phyloP scores from a whole-genome alignment of 2,329 filamentous ascomycete genomes.

The Cyclaneusma minus region DNA sequence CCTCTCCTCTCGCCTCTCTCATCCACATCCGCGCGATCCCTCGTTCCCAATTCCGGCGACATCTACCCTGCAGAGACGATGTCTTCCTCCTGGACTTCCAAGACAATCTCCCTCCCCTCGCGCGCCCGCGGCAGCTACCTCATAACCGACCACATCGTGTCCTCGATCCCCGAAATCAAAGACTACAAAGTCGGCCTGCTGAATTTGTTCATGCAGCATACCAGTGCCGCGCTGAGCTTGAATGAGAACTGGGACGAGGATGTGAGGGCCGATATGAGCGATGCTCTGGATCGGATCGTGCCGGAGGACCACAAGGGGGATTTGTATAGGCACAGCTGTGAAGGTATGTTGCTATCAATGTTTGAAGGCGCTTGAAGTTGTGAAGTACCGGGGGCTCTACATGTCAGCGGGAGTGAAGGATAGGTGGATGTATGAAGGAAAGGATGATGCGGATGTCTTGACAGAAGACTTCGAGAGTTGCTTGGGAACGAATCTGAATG shows the following conservation, averaged over 20 bases:
- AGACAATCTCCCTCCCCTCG: constrained; percentile 64
- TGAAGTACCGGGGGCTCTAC: too few relatives aligned
- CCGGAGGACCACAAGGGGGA: constrained; percentile 63
- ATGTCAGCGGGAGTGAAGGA: too few relatives aligned
- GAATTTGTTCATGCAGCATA: constrained; percentile 91
- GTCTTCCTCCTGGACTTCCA: constrained; percentile 78
- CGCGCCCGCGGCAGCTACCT: constrained; percentile 76
- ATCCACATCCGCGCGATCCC: constrained; percentile 7
- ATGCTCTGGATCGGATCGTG: constrained; percentile 80
- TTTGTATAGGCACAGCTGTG: constrained; percentile 74
- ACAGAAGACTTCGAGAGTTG: too few relatives aligned
- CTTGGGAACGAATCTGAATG: constrained; percentile 11
- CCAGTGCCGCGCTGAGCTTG: constrained; percentile 73
- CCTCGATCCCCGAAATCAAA: constrained; percentile 62
- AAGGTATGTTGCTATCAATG: too few relatives aligned
- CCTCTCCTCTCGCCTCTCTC: too few relatives aligned
- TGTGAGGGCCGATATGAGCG: constrained; percentile 86
- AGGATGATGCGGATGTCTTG: too few relatives aligned
- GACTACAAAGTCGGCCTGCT: constrained; percentile 75
- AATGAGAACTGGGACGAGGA: constrained; percentile 86
- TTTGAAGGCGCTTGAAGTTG: too few relatives aligned
- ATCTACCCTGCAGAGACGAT: constrained; percentile 22
- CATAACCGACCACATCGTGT: constrained; percentile 60
- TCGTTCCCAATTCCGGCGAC: constrained; percentile 4
- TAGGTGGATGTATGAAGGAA: too few relatives aligned